Conservation (phyloP, 345 rosid species). For the Adansonia digitata region DNA sequence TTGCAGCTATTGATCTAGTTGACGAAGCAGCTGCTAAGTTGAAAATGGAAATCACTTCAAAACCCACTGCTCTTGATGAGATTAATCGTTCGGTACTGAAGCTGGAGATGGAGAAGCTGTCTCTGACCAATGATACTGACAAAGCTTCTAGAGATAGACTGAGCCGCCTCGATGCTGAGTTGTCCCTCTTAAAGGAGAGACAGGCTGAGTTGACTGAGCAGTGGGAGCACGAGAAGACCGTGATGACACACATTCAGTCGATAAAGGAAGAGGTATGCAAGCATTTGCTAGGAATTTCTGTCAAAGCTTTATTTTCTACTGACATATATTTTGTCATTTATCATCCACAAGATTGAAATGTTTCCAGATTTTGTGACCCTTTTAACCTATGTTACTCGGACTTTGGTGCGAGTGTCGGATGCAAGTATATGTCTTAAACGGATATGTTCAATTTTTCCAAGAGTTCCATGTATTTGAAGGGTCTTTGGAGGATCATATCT, state of each 20-base stretch:
- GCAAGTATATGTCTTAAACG: too few species aligned
- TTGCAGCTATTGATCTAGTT: slow-evolving; percentile 93
- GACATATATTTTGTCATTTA: neutral
- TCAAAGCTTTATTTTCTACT: neutral
- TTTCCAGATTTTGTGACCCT: neutral
- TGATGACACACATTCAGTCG: slow-evolving; percentile 90
- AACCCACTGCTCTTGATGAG: slow-evolving; percentile 98
- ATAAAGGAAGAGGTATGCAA: slow-evolving; percentile 82
- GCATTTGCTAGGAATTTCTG: neutral
- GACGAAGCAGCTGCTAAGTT: slow-evolving; percentile 99
- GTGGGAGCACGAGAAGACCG: slow-evolving; percentile 98
- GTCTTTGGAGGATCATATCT: too few species aligned
- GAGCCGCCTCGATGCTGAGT: slow-evolving; percentile 78
- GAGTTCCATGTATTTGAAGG: too few species aligned
- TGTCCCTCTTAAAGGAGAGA: slow-evolving; percentile 66
- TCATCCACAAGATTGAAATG: neutral
- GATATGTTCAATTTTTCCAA: too few species aligned
- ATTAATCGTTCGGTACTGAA: slow-evolving; percentile 88
- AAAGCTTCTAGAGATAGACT: slow-evolving; percentile 91
- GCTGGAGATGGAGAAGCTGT: slow-evolving; percentile 96
- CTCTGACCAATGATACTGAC: slow-evolving; percentile 88
- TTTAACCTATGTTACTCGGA: too few species aligned
- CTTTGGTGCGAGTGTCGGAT: too few species aligned
- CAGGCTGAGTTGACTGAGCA: slow-evolving; percentile 85
- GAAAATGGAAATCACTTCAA: slow-evolving; percentile 99